Evolutionary conservation across 2,329 filamentous ascomycete genomes (phyloP).

Genomic region (Penicillium sp.): DNA sequence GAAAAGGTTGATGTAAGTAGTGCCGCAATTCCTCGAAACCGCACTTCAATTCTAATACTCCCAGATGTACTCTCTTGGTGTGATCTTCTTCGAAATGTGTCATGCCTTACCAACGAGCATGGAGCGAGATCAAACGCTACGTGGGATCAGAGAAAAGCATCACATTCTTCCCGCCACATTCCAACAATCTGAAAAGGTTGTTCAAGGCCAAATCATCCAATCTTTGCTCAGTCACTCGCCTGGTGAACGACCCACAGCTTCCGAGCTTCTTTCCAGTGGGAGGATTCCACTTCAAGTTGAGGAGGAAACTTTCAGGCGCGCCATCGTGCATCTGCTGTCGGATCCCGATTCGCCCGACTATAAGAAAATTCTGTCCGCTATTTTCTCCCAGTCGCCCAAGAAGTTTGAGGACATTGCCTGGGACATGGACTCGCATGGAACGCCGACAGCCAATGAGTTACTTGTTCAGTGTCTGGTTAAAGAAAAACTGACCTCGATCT

Average conservation of each 20-base stretch:
- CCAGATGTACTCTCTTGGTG: conserved; percentile 87
- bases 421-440: conserved; percentile 59
- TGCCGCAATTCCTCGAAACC: neutral
- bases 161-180: conserved; percentile 70
- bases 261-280: conserved; percentile 75
- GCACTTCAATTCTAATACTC: conserved; percentile 5
- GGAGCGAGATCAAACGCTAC: conserved; percentile 61
- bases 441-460: conserved; percentile 48
- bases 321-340: conserved; percentile 66
- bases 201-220: conserved; percentile 70
- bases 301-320: conserved; percentile 80
- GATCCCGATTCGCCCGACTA: conserved; percentile 84
- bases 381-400: conserved; percentile 71
- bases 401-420: conserved; percentile 75
- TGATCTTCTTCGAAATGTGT: conserved; percentile 99
- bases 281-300: conserved; percentile 88
- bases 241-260: conserved; percentile 72
- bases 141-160: conserved; percentile 60
- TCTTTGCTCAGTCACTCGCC: conserved; percentile 77
- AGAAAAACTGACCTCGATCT: conserved; percentile 67
- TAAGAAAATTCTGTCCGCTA: conserved; percentile 75
- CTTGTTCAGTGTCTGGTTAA: conserved; percentile 69
- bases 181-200: conserved; percentile 57
- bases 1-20: conserved; percentile 77
- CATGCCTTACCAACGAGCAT: conserved; percentile 56